Percentiles rank a stretch among this genome's conserved stretches.
Conservation (phyloP, 148 eudicot species). For the Fagopyrum homotropicum region DNA sequence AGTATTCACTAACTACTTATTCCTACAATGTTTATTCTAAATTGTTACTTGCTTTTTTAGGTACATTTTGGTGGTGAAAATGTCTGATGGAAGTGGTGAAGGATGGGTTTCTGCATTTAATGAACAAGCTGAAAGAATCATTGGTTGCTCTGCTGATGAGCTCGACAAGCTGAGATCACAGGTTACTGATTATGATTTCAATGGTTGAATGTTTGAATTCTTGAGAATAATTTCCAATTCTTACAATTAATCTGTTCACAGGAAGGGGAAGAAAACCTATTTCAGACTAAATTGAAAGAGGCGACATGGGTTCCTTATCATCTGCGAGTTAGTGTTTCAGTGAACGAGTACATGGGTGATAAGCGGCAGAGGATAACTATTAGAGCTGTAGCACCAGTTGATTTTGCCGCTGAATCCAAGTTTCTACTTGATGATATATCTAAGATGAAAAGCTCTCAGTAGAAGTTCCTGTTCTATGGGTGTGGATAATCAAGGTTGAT, state of each 20-base stretch:
- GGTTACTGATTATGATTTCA: slow-evolving; percentile 23
- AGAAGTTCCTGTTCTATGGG: slow-evolving; percentile 1
- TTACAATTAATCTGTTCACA: slow-evolving; percentile 3
- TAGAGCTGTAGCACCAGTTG: slow-evolving; percentile 58
- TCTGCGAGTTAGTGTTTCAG: slow-evolving; percentile 65
- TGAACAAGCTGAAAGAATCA: slow-evolving; percentile 76
- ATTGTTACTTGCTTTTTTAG: slow-evolving; percentile 26
- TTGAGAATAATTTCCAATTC: background rate
- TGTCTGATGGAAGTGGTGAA: slow-evolving; percentile 82
- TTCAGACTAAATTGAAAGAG: slow-evolving; percentile 56
- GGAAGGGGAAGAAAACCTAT: slow-evolving; percentile 39
- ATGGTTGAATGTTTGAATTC: background rate
- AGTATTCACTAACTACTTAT: background rate
- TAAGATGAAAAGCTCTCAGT: slow-evolving; percentile 50
- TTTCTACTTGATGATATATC: slow-evolving; percentile 62
- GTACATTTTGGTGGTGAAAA: slow-evolving; percentile 64
- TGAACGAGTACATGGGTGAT: slow-evolving; percentile 70
- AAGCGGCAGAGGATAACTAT: slow-evolving; percentile 81
- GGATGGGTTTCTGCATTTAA: slow-evolving; percentile 81
- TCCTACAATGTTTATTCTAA: background rate
- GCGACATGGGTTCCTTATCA: slow-evolving; percentile 70
- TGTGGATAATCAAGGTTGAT: background rate
- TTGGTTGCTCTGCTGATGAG: slow-evolving; percentile 91
- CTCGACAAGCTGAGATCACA: slow-evolving; percentile 65
- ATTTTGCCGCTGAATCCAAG: slow-evolving; percentile 77